phyloP scores from a whole-genome alignment of 345 rosid genomes.

The Eucalyptus sp. region DNA sequence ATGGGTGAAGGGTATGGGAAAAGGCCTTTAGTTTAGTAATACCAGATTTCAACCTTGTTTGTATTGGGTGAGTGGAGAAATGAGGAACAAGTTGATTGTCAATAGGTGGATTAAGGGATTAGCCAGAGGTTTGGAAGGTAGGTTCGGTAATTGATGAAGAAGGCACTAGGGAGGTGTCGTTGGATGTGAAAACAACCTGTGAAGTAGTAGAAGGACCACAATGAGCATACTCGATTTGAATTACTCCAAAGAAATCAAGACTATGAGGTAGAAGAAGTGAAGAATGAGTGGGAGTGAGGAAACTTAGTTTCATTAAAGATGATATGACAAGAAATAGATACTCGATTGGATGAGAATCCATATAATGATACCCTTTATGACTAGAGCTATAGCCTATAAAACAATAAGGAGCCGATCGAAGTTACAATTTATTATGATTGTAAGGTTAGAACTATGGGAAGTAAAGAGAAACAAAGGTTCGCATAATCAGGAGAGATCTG shows the following conservation, averaged over 20 bases:
- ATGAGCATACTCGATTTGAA: no score
- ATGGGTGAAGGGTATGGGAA: not conserved
- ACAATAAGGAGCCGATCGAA: not conserved
- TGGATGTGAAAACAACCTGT: no score
- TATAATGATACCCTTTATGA: not conserved
- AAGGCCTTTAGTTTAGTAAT: not conserved
- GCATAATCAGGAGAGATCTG: not conserved
- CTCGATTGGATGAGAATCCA: not conserved
- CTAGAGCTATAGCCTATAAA: not conserved
- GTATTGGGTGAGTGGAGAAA: not conserved
- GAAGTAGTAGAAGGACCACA: not conserved
- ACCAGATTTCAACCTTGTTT: not conserved
- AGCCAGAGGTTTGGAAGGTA: not conserved
- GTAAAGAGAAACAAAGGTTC: not conserved
- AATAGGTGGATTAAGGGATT: not conserved
- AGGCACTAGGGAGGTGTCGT: not conserved
- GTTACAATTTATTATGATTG: not conserved
- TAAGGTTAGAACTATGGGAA: not conserved
- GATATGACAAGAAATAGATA: not conserved
- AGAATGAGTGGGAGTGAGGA: not conserved
- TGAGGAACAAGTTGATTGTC: not conserved
- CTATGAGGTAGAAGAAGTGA: not conserved
- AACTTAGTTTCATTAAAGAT: not conserved
- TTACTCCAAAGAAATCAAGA: not conserved
- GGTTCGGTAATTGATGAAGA: not conserved